phyloP scores from a whole-genome alignment of 2,329 filamentous ascomycete species.

The Aspergillus fischeri region DNA sequence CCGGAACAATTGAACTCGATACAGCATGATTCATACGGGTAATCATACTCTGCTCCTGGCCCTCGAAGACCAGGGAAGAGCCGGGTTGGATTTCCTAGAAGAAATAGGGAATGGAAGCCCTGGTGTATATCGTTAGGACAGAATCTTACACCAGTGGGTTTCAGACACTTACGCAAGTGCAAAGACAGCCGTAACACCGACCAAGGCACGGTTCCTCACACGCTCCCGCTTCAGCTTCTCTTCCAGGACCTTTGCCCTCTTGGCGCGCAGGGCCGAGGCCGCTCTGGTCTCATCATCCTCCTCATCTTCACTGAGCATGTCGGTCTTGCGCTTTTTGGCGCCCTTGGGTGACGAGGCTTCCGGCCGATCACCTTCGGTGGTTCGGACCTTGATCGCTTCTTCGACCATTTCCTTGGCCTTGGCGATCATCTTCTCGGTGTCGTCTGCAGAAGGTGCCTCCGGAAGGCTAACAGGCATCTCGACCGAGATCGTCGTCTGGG shows the following conservation, averaged over 20 bases:
- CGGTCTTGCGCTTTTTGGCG: slow-evolving; percentile 67
- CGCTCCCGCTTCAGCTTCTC: slow-evolving; percentile 78
- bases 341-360: slow-evolving; percentile 30
- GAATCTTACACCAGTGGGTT: neutral
- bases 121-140: slow-evolving; percentile 23
- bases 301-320: slow-evolving; percentile 57
- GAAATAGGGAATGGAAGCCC: slow-evolving; percentile 47
- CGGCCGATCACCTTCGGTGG: slow-evolving; percentile 34
- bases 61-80: neutral
- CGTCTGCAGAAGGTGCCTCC: slow-evolving; percentile 69
- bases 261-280: slow-evolving; percentile 50
- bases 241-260: slow-evolving; percentile 68
- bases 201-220: slow-evolving; percentile 77
- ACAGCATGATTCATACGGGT: neutral
- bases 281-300: slow-evolving; percentile 39
- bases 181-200: slow-evolving; percentile 81
- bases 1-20: neutral
- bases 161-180: slow-evolving; percentile 74
- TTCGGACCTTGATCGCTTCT: slow-evolving; percentile 54
- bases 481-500: slow-evolving; percentile 68
- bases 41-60: neutral
- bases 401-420: slow-evolving; percentile 86
- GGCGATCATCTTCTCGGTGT: slow-evolving; percentile 77
- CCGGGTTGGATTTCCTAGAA: slow-evolving; percentile 27
- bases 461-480: slow-evolving; percentile 66